A percentile compares a stretch with the other conserved stretches of the same genome.
phyloP scores from a whole-genome alignment of 805 yeast genomes.

The Cyberlindnera euphorbiae region DNA sequence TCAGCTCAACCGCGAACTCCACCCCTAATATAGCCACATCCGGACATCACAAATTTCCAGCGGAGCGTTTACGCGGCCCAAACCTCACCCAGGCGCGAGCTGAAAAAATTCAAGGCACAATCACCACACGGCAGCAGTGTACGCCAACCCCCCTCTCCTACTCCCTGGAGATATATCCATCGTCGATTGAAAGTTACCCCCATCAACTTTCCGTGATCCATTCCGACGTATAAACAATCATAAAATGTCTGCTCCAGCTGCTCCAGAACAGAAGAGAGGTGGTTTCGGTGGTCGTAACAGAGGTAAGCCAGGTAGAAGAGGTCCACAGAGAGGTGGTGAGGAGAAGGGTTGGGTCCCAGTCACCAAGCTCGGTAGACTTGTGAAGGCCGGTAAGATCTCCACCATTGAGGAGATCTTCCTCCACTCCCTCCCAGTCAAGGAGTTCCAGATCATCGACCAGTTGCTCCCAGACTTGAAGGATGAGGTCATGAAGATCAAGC shows the following conservation, averaged over 20 bases:
- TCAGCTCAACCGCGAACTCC: too few species aligned
- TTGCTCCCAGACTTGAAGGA: slow-evolving; percentile 94
- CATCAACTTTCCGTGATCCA: slow-evolving; percentile 50
- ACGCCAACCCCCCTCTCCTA: neutral
- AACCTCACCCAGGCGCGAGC: neutral
- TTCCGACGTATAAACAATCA: slow-evolving; percentile 35
- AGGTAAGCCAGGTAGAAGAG: slow-evolving; percentile 62
- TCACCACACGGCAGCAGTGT: neutral
- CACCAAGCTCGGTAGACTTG: slow-evolving; percentile 99
- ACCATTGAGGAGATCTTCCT: slow-evolving; percentile 97
- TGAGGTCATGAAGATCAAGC: slow-evolving; percentile 99
- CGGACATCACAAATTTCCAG: neutral
- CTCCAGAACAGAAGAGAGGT: slow-evolving; percentile 38
- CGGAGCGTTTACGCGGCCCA: too few species aligned
- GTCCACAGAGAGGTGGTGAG: slow-evolving; percentile 79
- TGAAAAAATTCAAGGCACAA: neutral
- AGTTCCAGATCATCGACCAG: slow-evolving; percentile 96
- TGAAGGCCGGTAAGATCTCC: slow-evolving; percentile 96
- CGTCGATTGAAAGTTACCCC: slow-evolving; percentile 52
- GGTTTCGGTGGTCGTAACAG: slow-evolving; percentile 54
- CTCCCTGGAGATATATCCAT: slow-evolving; percentile 8
- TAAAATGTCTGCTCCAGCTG: slow-evolving; percentile 40
- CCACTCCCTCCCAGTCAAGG: slow-evolving; percentile 99
- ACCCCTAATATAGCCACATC: too few species aligned
- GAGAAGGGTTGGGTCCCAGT: slow-evolving; percentile 99